A percentile compares a stretch with the other conserved stretches of the same genome.
Conservation (phyloP, 306 rosid genomes). For the Canavalia gladiata region DNA sequence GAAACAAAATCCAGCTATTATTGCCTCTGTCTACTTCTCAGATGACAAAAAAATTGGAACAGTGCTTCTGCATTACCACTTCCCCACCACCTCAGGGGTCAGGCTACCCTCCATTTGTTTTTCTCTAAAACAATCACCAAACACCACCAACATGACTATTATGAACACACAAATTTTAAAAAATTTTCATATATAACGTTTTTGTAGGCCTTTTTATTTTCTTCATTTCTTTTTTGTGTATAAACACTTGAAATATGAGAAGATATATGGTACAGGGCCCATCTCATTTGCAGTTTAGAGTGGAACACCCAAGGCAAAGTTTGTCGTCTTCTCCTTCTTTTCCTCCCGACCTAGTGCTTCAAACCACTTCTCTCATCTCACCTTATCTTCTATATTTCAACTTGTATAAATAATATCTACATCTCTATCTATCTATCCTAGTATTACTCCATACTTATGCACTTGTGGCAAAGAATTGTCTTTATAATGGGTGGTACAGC, state of each 20-base stretch:
- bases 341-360: conserved; percentile 41
- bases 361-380: conserved; percentile 37
- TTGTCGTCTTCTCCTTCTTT: conserved; percentile 39
- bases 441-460: conserved; percentile 51
- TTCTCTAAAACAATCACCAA: neutral
- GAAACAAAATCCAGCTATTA: conserved; percentile 75
- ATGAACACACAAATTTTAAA: neutral
- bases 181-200: no score
- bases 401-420: conserved; percentile 46
- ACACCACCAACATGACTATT: neutral
- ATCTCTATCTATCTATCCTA: conserved; percentile 44
- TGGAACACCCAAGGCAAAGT: conserved; percentile 58
- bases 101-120: conserved; percentile 41
- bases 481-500: conserved; percentile 57
- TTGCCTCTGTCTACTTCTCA: conserved; percentile 75
- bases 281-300: conserved; percentile 45
- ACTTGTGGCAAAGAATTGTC: conserved; percentile 57
- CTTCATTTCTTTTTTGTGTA: no score
- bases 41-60: conserved; percentile 58
- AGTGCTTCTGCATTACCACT: conserved; percentile 55
- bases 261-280: conserved; percentile 41
- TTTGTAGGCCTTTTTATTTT: no score
- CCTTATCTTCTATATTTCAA: conserved; percentile 44
- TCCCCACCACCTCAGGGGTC: conserved; percentile 46
- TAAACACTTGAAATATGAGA: neutral